Percentiles rank a stretch among this genome's conserved stretches.
These are phyloP conservation scores for Suillus plorans DNA, from an alignment of 768 basidiomycete genomes.

Conservation along the genomic window DNA sequence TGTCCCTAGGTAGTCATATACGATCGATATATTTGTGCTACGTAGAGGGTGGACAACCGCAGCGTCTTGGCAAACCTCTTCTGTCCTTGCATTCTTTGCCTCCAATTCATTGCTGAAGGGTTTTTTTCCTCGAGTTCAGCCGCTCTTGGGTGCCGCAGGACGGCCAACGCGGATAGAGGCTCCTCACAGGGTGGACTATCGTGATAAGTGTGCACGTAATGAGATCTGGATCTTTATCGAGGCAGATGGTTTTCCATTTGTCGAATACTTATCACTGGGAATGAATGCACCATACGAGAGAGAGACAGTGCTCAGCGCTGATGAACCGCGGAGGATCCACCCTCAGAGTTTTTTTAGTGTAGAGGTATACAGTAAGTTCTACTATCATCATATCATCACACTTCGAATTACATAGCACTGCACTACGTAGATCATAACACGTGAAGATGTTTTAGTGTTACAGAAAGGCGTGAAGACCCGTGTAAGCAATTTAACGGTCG, in stretches of 20 bases:
- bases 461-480: not conserved
- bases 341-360: not conserved
- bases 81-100: conserved; percentile 7
- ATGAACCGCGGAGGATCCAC: not conserved
- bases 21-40: not conserved
- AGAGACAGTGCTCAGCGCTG: not conserved
- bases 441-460: not conserved
- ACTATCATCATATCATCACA: not conserved
- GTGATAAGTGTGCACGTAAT: not conserved
- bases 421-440: not conserved
- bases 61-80: conserved; percentile 85
- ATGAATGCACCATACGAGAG: no score
- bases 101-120: conserved; percentile 22
- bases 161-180: conserved; percentile 38
- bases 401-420: not conserved
- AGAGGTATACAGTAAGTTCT: not conserved
- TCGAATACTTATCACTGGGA: no score
- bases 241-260: not conserved
- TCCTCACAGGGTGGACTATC: not conserved
- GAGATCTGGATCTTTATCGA: not conserved
- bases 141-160: conserved; percentile 40
- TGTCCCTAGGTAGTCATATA: no score
- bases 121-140: conserved; percentile 20
- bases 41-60: not conserved
- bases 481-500: not conserved